Base-by-base conservation (phyloP, 495 filamentous ascomycete species). In the Lichenothelia convexa region DNA sequence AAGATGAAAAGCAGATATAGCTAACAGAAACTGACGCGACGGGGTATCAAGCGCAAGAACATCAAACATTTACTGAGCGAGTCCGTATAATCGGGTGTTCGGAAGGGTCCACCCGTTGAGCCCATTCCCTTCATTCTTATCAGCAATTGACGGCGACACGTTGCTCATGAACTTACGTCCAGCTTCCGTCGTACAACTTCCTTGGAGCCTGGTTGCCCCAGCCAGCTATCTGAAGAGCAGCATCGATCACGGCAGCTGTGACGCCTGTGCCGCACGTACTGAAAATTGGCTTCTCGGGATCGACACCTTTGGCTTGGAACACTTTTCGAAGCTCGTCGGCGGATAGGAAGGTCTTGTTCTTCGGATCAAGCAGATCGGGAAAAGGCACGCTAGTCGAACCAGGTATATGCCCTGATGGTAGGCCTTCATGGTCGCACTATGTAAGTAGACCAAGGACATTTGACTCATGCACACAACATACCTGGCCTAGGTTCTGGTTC, bases 361-460 rank as follows among this genome's bases (percentile, higher is more conserved):
- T 60, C 0, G 83, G 75, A 53, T 93, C 79, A 6, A 97, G 63
- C 6, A 97, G 60, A 18, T 81, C 67, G 31, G 71, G 67, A 45
- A 93, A 73, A 7, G 87, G 79, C 18, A 97, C 60, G 45, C 70
- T 87, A 54, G 81, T 81, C 1, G 84, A 80, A 24, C 81, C 75
- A 6, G 89, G 91, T 45, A 94, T 77, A 59, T 97, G 89, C 12
- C 89, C 89, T 6, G 82, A 92, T 0, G 80, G 64, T n/a, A 95
- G 58, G 16, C 84, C 45, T 59, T 27, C 15, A 29, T 0, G 37
- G 32, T 20, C 24, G 13, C 24, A 27, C 24, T 7, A 13, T 7
- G 24, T 7, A 27, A 13, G 7, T 13, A 27, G 24, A 7, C 13
- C 24, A 13, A 27, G 7, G 6, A 18, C 34, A 18, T 22, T 30